Evolutionary conservation across 2,329 filamentous ascomycete species (phyloP), one percentile per base, ranked within the genome.

Genomic region (Paecilomyces variotii): DNA sequence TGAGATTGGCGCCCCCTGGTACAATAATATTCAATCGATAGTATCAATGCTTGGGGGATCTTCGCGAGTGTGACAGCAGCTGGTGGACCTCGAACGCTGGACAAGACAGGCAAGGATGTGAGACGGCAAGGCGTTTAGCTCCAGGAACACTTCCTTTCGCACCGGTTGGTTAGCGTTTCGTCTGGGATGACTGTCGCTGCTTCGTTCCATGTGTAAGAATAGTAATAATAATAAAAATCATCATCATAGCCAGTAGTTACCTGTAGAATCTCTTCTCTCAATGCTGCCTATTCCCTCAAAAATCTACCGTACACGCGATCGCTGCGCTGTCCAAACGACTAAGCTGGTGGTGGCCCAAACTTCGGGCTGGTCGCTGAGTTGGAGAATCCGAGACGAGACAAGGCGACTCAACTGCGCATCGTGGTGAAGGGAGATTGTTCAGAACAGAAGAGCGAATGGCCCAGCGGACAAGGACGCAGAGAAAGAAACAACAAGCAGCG

Each of bases 51-150:
- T 45, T 45, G 19, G 14, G 32, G 35, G 35, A 45, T 45, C n/a
- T 45, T 19, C n/a, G 39, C 11, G 25, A 4, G 14, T 53, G 52
- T 30, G 26, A 28, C 52, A 28, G 30, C 52, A 32, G 28, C 14
- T 54, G 53, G 32, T 24, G 28, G 26, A 55, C 32, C 19, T 24
- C 14, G n/a, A 55, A 30, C 10, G 26, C 50, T 5, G 50, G 24
- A 52, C 49, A 52, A 52, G 50, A 28, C 24, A 28, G 50, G 50
- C 50, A 52, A 52, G 50, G 50, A 52, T 52, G 25, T 52, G 50
- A 52, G 25, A 55, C 28, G 54, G 54, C 34, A 54, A 54, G 53
- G 53, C 34, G 54, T 30, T 34, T 55, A 56, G 35, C 55, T 56
- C 34, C 45, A 56, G 55, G 55, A 26, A 56, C 55, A 25, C 55